Percentiles rank a stretch among this genome's conserved stretches.
These are phyloP conservation scores for Amaranthus hypochondriacus DNA, from an alignment of 148 eudicot genomes.

Conservation along the genomic window DNA sequence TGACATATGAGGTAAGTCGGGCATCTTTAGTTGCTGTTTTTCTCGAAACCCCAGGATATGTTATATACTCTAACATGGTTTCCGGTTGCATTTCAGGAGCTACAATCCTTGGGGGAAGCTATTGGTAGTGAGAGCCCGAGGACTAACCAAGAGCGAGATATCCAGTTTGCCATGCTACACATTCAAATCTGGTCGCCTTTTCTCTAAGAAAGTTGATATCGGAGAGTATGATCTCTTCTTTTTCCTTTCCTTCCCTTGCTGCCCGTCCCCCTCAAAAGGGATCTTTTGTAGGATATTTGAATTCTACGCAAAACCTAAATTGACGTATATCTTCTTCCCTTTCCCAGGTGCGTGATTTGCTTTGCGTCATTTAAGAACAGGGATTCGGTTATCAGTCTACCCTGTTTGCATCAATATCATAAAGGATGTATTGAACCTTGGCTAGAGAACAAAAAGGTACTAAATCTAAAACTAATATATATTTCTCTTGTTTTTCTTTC, in stretches of 20 bases:
- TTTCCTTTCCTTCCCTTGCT: no score
- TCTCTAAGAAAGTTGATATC: slow-evolving; percentile 42
- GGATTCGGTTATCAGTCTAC: slow-evolving; percentile 47
- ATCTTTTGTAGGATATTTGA: background rate
- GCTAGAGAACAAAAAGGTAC: slow-evolving; percentile 61
- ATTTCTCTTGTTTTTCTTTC: no score
- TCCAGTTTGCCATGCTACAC: slow-evolving; percentile 60
- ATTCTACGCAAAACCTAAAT: background rate
- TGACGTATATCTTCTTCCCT: background rate
- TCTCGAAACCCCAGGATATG: no score
- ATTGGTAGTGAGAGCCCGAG: slow-evolving; percentile 67
- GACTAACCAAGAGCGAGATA: slow-evolving; percentile 57
- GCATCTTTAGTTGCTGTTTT: background rate
- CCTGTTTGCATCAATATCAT: slow-evolving; percentile 81
- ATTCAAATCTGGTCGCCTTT: slow-evolving; percentile 48
- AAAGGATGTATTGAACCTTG: slow-evolving; percentile 58
- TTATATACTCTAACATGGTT: background rate
- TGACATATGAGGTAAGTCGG: slow-evolving; percentile 61
- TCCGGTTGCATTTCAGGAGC: slow-evolving; percentile 39
- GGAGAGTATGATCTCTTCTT: slow-evolving; percentile 47
- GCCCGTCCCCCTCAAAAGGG: background rate
- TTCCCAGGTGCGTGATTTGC: slow-evolving; percentile 74
- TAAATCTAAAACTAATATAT: no score
- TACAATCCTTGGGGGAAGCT: slow-evolving; percentile 57
- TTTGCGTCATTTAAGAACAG: slow-evolving; percentile 37